A percentile compares a stretch with the other conserved stretches of the same genome.
phyloP scores from a whole-genome alignment of 164 flowering plant genomes.

The Chloranthus sessilifolius region DNA sequence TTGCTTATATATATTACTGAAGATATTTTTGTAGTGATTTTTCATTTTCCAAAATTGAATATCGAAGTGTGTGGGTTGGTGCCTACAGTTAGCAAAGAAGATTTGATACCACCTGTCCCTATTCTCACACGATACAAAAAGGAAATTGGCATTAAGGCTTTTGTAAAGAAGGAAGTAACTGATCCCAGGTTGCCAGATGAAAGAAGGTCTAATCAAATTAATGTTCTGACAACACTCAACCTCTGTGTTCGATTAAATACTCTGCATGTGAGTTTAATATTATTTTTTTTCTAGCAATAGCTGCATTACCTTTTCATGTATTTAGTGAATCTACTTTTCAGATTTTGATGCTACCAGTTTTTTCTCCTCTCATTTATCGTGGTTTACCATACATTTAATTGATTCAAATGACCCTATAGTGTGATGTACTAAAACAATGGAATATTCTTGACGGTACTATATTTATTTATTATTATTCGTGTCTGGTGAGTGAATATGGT shows the following conservation, averaged over 20 bases:
- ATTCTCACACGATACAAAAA: constrained; percentile 80
- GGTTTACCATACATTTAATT: too few relatives aligned
- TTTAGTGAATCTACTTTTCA: too few relatives aligned
- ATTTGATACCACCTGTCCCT: constrained; percentile 88
- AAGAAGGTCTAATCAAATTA: constrained; percentile 61
- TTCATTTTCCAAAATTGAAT: neutral
- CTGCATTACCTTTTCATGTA: neutral
- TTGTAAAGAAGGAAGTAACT: constrained; percentile 79
- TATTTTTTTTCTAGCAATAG: constrained; percentile 1
- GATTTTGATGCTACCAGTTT: too few relatives aligned
- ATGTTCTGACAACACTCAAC: constrained; percentile 58
- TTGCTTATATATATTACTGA: neutral
- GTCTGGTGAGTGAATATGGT: too few relatives aligned
- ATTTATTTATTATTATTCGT: too few relatives aligned
- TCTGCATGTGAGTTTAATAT: constrained; percentile 66
- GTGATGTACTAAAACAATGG: too few relatives aligned
- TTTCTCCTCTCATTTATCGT: too few relatives aligned
- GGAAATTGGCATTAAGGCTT: constrained; percentile 88
- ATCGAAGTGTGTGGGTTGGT: neutral
- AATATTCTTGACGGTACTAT: too few relatives aligned
- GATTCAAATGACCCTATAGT: too few relatives aligned
- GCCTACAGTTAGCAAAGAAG: constrained; percentile 77
- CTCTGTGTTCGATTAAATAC: constrained; percentile 92
- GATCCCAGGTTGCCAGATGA: constrained; percentile 75
- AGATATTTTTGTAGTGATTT: neutral